Evolutionary conservation across 805 yeast genomes (phyloP), one percentile per base, ranked within the genome.

Genomic region (Yamadazyma takamatsuzukensis): DNA sequence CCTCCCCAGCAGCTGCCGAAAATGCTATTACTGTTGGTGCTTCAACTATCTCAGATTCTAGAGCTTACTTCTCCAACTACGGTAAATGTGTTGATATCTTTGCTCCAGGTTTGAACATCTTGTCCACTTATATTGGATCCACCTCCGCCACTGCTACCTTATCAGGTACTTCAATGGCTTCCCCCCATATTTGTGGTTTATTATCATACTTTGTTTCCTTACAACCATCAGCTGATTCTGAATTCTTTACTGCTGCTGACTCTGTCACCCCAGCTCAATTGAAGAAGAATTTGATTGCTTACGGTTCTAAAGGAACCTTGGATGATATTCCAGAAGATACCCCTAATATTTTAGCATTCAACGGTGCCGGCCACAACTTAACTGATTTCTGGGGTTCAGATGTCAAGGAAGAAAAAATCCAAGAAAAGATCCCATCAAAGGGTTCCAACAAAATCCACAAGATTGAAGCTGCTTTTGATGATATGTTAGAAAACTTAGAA

Each of bases 81-180:
- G 98, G 98, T 59, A 75, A 73, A 54, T 90, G 98, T 72, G 97
- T 93, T 37, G 97, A 90, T 55, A 82, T 90, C 44, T 90, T 87
- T 56, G 98, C 95, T 18, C 98, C 98, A 15, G 98, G 98, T 53
- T 80, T 87, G 51, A 82, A 86, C 57, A 78, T 90, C 40, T 70
- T 82, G 46, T 86, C 96, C 27, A 83, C 90, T 23, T 84, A 83
- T 57, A 83, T 80, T 56, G 93, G 94, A 27, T 78, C 87, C 4
- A 70, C 73, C 32, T 61, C 76, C 33, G 84, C 88, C 26, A 82
- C 90, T 45, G 88, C 93, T 27, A 76, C 85, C 24, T 70, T 84
- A 56, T 83, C 95, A 23, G 98, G 98, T 64, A 90, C 97, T 8
- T 90, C 97, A 11, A 90, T 90, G 98, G 96, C 97, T 15, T 83